These are phyloP conservation scores for Aspergillus novofumigatus DNA, from an alignment of 2,329 filamentous ascomycete genomes.

Conservation along the genomic window DNA sequence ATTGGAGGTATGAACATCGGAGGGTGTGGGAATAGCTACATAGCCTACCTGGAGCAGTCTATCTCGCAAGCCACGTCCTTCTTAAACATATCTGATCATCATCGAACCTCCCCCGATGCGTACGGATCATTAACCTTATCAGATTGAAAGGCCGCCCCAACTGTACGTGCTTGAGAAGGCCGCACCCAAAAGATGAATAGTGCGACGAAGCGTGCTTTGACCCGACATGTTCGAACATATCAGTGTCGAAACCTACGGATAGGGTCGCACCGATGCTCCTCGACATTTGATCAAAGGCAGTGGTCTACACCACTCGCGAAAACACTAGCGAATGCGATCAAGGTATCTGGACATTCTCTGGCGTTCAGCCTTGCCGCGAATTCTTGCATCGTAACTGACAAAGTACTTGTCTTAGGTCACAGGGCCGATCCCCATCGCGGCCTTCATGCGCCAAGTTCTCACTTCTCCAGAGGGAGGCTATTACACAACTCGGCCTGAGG, in stretches of 20 bases:
- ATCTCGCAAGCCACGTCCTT: neutral
- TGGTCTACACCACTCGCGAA: conserved; percentile 94
- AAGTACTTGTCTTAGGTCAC: conserved; percentile 59
- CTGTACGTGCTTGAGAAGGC: neutral
- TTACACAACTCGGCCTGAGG: conserved; percentile 71
- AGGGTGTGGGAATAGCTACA: neutral
- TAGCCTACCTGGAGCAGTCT: neutral
- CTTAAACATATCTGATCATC: neutral
- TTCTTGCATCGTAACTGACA: conserved; percentile 3
- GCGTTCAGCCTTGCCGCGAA: neutral
- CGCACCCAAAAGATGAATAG: conserved; percentile 21
- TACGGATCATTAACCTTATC: neutral
- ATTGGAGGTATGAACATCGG: neutral
- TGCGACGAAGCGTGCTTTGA: conserved; percentile 25
- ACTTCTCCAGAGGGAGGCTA: conserved; percentile 89
- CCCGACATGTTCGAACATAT: conserved; percentile 21
- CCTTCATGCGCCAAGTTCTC: conserved; percentile 98
- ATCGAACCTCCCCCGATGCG: neutral
- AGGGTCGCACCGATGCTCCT: conserved; percentile 27
- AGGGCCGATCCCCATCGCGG: conserved; percentile 83
- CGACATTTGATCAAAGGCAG: conserved; percentile 48
- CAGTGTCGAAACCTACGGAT: conserved; percentile 12
- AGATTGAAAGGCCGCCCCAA: neutral
- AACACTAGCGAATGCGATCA: conserved; percentile 79
- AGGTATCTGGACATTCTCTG: conserved; percentile 50